These are phyloP conservation scores for Carex myosuroides DNA, from an alignment of 176 grass and related monocot species.

Conservation along the genomic window DNA sequence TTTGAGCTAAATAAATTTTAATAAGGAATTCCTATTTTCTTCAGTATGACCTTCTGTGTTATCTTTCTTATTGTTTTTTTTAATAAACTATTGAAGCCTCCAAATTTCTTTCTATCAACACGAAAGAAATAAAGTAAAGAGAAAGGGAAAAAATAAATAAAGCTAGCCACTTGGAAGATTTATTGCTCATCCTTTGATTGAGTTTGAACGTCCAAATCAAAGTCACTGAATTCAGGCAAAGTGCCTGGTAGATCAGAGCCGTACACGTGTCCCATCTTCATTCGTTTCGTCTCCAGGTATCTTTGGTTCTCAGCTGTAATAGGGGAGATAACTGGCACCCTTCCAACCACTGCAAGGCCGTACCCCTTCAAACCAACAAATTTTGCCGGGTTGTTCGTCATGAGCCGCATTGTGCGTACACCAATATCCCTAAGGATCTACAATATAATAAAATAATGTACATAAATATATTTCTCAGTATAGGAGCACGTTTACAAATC, in stretches of 20 bases:
- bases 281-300: slow-evolving; percentile 92
- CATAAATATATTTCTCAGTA: not conserved
- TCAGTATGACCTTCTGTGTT: not conserved
- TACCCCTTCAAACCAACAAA: slow-evolving; percentile 89
- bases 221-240: slow-evolving; percentile 36
- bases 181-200: slow-evolving; percentile 25
- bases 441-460: not conserved
- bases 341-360: slow-evolving; percentile 78
- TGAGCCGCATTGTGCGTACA: slow-evolving; percentile 81
- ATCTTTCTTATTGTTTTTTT: not conserved
- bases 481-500: not conserved
- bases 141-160: not conserved
- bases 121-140: not conserved
- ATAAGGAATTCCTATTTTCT: not conserved
- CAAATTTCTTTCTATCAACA: not conserved
- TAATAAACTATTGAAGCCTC: not conserved
- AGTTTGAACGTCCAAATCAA: slow-evolving; percentile 3
- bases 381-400: slow-evolving; percentile 96
- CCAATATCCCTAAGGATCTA: slow-evolving; percentile 81
- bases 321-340: slow-evolving; percentile 76
- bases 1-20: not conserved
- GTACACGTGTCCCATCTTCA: slow-evolving; percentile 89
- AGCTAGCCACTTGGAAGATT: not conserved
- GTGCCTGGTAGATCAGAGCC: slow-evolving; percentile 76
- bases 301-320: slow-evolving; percentile 87